Base-by-base conservation (phyloP, 2,329 filamentous ascomycete genomes). In the Aspergillus japonicus region DNA sequence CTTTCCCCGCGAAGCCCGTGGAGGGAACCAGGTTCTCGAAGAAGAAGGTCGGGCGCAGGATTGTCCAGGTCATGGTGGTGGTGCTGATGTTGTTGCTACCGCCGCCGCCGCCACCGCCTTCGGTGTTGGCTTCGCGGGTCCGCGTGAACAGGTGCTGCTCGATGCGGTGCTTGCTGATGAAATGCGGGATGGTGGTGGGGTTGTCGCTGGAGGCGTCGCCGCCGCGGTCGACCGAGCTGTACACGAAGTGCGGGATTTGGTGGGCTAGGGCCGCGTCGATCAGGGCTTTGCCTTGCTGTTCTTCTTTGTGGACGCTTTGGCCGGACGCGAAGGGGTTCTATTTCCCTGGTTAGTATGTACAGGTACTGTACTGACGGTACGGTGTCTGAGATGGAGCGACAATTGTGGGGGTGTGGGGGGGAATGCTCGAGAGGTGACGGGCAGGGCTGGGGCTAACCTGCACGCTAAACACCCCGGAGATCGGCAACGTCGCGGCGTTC, bases 391-490 rank as follows among this genome's bases (percentile, higher is more conserved):
- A 29, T 29, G 26, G 2, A 29, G 26, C 8, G 33, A 6, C 11
- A 16, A 10, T 12, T 12, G 33, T 35, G 12, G 11, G 33, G 33
- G 33, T 35, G 11, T 16, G 14, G 33, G 56, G 12, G 10, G 23
- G 47, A 16, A 44, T 21, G 19, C 14, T 35, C 21, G 31, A 35
- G 19, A 14, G n/a, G 42, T 31, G 14, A 4, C 23, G 47, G 31
- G 26, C 14, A 21, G 21, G 14, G 52, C 29, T 23, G 8, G 35
- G 35, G 16, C 72, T 51, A 62, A 85, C 77, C 73, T 87, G 85
- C 0, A 89, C 85, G 23, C 82, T 85, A 73, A 84, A 89, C 5
- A 89, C 85, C 3, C 85, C 85, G 80, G 82, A 85, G 59, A 87
- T 79, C 2, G 78, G 74, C 24, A 54, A 50, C 16, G 69, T 64